phyloP scores from a whole-genome alignment of 2,329 filamentous ascomycete species.

The Fusarium vanettenii region DNA sequence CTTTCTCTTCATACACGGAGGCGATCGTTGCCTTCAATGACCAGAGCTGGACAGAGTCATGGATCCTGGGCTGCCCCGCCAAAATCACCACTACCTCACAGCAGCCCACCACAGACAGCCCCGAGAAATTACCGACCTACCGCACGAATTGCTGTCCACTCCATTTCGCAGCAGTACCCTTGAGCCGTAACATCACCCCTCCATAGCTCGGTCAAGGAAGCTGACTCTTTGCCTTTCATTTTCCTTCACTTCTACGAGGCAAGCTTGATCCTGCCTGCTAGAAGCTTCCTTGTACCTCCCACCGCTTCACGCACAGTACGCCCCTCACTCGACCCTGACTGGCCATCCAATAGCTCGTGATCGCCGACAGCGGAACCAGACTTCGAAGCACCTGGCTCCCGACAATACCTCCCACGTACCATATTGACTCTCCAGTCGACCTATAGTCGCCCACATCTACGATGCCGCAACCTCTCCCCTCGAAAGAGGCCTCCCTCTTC shows the following conservation, averaged over 20 bases:
- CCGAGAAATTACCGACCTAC: slow-evolving; percentile 47
- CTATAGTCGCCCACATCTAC: slow-evolving; percentile 31
- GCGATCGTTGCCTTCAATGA: neutral
- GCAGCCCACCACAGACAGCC: slow-evolving; percentile 31
- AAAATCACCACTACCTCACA: slow-evolving; percentile 38
- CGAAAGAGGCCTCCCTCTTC: slow-evolving; percentile 95
- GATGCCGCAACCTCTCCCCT: slow-evolving; percentile 79
- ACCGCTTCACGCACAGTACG: slow-evolving; percentile 20
- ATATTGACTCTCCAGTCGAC: neutral
- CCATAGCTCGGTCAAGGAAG: slow-evolving; percentile 38
- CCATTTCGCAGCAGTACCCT: slow-evolving; percentile 26
- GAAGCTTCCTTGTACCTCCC: slow-evolving; percentile 26
- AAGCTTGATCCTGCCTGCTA: slow-evolving; percentile 12
- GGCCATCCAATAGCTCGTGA: slow-evolving; percentile 23
- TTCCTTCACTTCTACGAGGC: slow-evolving; percentile 18
- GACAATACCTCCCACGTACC: neutral
- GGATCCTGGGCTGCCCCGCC: slow-evolving; percentile 34
- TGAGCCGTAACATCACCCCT: slow-evolving; percentile 29
- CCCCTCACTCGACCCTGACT: slow-evolving; percentile 31
- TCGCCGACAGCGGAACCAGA: slow-evolving; percentile 29
- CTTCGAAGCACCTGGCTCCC: slow-evolving; percentile 7
- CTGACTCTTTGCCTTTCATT: slow-evolving; percentile 35
- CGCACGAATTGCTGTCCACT: slow-evolving; percentile 44
- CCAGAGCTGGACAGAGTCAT: slow-evolving; percentile 12
- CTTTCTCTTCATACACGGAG: neutral